A percentile compares a stretch with the other conserved stretches of the same genome.
Evolutionary conservation across 75 land plant genomes (phyloP).

Genomic region (Selaginella moellendorffii): DNA sequence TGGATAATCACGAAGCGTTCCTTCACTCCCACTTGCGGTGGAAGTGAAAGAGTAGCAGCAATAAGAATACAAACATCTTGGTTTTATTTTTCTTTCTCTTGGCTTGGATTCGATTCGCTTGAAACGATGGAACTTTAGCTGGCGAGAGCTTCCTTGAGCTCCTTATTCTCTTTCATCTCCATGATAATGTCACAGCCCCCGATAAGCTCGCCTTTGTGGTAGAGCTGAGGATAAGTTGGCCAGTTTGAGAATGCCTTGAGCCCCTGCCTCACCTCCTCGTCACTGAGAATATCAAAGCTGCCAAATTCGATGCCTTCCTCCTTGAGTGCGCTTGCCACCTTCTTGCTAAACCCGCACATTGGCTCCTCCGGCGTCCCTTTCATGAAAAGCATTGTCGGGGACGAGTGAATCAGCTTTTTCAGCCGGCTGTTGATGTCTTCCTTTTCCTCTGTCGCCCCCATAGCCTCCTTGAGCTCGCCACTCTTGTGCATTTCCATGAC

Average conservation of each 20-base stretch:
- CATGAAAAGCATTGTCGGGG: conserved; percentile 62
- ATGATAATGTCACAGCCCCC: conserved; percentile 80
- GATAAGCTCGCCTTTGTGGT: conserved; percentile 78
- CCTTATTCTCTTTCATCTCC: conserved; percentile 53
- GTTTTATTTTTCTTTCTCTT: no score
- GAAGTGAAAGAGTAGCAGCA: no score
- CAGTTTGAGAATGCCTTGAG: conserved; percentile 72
- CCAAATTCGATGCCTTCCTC: conserved; percentile 50
- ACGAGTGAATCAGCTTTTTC: conserved; percentile 37
- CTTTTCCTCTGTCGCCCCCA: no score
- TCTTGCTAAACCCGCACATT: conserved; percentile 75
- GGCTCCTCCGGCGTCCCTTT: conserved; percentile 74
- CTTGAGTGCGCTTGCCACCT: conserved; percentile 57
- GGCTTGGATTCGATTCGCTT: no score
- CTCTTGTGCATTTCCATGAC: conserved; percentile 69
- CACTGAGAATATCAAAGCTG: conserved; percentile 60
- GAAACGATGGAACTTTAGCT: no score
- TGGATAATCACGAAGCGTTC: no score
- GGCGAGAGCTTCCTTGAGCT: conserved; percentile 65
- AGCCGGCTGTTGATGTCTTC: conserved; percentile 47
- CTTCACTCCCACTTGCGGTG: no score
- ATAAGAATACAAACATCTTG: no score
- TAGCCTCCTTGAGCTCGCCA: conserved; percentile 36
- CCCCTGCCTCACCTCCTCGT: conserved; percentile 74
- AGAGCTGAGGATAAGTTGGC: conserved; percentile 89